These are phyloP conservation scores for Stereocaulon alpinum DNA, from an alignment of 495 filamentous ascomycete genomes.

Conservation along the genomic window DNA sequence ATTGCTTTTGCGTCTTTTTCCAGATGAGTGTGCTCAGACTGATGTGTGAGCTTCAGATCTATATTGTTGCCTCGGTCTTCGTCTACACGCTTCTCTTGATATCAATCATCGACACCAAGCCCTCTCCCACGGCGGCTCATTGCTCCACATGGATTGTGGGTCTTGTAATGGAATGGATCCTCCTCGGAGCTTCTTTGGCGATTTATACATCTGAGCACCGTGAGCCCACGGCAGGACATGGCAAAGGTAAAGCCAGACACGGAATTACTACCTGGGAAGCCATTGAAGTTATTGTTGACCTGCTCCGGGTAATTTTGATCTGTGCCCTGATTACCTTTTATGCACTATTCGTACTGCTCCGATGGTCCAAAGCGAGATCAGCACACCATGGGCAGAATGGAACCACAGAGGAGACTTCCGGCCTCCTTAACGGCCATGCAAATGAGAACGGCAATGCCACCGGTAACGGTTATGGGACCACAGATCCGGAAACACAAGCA, in stretches of 20 bases:
- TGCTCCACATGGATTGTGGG: conserved; percentile 63
- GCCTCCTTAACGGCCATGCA: conserved; percentile 34
- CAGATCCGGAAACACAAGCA: conserved; percentile 17
- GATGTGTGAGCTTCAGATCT: conserved; percentile 48
- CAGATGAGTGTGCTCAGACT: background rate
- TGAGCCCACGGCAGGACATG: conserved; percentile 46
- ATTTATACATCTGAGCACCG: conserved; percentile 50
- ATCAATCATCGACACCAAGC: conserved; percentile 66
- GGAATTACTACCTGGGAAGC: conserved; percentile 56
- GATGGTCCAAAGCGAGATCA: conserved; percentile 17
- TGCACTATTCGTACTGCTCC: conserved; percentile 38
- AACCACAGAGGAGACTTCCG: conserved; percentile 43
- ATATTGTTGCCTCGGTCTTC: conserved; percentile 69
- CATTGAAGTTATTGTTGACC: conserved; percentile 47
- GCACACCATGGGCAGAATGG: conserved; percentile 23
- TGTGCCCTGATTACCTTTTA: conserved; percentile 50
- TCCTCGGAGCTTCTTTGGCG: conserved; percentile 53
- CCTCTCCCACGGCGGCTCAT: conserved; percentile 63
- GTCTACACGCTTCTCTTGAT: conserved; percentile 63
- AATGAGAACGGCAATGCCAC: conserved; percentile 36
- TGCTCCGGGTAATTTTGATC: conserved; percentile 51
- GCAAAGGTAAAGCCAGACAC: conserved; percentile 34
- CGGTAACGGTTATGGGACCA: conserved; percentile 44
- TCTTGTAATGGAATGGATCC: conserved; percentile 53
- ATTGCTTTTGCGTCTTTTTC: conserved; percentile 13